Percentiles rank a stretch among this genome's conserved stretches.
Conservation (phyloP, 768 basidiomycete genomes). For the Leccinum uliginosum region DNA sequence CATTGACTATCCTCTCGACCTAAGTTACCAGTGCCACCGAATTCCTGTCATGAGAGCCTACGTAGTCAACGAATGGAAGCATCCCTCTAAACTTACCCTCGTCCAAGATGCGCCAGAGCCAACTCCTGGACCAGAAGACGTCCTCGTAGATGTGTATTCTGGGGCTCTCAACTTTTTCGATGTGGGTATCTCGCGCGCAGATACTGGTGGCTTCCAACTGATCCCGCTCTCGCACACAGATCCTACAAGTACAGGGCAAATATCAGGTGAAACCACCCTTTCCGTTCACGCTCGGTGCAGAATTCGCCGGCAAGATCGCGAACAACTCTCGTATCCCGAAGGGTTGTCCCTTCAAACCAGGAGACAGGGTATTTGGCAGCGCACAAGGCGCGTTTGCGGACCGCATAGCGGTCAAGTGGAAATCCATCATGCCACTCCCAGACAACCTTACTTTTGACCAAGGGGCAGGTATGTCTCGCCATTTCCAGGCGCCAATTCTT, state of each 20-base stretch:
- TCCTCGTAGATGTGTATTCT: slow-evolving; percentile 73
- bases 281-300: slow-evolving; percentile 80
- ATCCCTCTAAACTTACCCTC: slow-evolving; percentile 61
- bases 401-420: slow-evolving; percentile 53
- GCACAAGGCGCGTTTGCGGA: slow-evolving; percentile 81
- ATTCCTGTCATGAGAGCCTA: slow-evolving; percentile 65
- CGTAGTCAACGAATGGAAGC: slow-evolving; percentile 62
- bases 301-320: slow-evolving; percentile 81
- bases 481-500: not conserved
- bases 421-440: slow-evolving; percentile 61
- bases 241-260: slow-evolving; percentile 85
- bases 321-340: slow-evolving; percentile 68
- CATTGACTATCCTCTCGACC: not conserved
- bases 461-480: slow-evolving; percentile 61
- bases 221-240: slow-evolving; percentile 37
- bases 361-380: slow-evolving; percentile 86
- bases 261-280: slow-evolving; percentile 81
- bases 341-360: slow-evolving; percentile 73
- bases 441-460: slow-evolving; percentile 75
- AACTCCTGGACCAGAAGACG: slow-evolving; percentile 41
- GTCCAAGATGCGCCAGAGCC: slow-evolving; percentile 58
- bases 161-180: slow-evolving; percentile 79
- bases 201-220: slow-evolving; percentile 4
- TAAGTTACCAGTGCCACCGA: not conserved
- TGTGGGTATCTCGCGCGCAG: slow-evolving; percentile 31